Percentiles rank a stretch among this genome's conserved stretches.
These are phyloP conservation scores for Oidium heveae DNA, from an alignment of 2,329 filamentous ascomycete genomes.

Conservation along the genomic window DNA sequence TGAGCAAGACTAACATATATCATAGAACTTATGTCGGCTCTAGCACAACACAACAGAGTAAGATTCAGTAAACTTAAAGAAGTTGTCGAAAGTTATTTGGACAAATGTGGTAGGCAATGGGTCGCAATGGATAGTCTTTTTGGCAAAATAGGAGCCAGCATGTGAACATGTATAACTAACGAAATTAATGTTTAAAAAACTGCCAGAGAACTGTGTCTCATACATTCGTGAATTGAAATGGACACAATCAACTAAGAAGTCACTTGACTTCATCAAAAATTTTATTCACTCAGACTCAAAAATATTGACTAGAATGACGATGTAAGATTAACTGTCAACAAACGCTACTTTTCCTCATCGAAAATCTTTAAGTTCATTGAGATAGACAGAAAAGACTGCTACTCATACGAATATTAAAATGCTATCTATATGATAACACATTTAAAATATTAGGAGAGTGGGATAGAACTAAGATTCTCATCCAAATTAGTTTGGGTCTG, in stretches of 20 bases:
- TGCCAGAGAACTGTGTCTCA: neutral
- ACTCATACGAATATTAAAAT: no score
- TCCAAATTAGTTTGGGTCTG: no score
- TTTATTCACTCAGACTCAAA: neutral
- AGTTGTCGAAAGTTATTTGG: conserved; percentile 61
- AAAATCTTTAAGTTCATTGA: no score
- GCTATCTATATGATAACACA: no score
- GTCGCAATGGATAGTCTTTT: conserved; percentile 84
- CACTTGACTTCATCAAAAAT: neutral
- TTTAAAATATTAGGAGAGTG: no score
- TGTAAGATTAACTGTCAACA: no score
- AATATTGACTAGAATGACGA: no score
- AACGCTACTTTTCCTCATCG: no score
- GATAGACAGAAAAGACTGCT: no score
- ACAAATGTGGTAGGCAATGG: conserved; percentile 78
- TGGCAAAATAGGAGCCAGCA: conserved; percentile 33
- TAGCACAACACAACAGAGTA: conserved; percentile 61
- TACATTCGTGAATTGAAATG: neutral
- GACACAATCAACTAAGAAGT: neutral
- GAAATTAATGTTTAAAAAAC: neutral
- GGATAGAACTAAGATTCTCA: no score
- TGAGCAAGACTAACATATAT: neutral
- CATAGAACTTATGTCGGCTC: conserved; percentile 27
- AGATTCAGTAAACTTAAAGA: conserved; percentile 53
- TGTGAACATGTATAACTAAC: neutral